Evolutionary conservation across 176 grass and related monocot genomes (phyloP), one percentile per base, ranked within the genome.

Genomic region (Lolium multiflorum): DNA sequence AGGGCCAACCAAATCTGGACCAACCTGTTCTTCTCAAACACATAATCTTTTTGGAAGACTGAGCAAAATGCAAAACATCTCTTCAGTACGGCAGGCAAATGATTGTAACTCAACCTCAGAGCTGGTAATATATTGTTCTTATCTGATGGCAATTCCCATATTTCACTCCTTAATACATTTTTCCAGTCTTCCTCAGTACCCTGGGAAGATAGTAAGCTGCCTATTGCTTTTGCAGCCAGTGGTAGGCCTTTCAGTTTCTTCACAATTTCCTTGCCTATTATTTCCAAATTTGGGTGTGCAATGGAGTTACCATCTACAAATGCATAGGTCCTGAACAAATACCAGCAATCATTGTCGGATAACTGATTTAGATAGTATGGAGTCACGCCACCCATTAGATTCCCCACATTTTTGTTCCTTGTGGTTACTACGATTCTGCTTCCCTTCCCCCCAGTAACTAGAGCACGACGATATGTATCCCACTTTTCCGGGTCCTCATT

Each of bases 31-130:
- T 86, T 94, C 48, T 89, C 77, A 78, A 94, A 97, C 24, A 89
- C 52, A 83, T 89, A 92, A 76, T 97, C 90, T 91, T 97, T 97
- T 39, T 89, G 90, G 78, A 92, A 97, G 14, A 94, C 78, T 24
- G 90, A 93, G 71, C 90, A 97, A 79, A 97, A 94, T 63, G 80
- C 90, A 89, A 94, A 97, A 71, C 95, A 97, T 72, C 64, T 89
- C 82, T 90, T 97, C 51, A 97, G 48, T 56, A 88, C 59, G 70
- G 88, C 37, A 49, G 95, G 92, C 38, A 97, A 83, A 78, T 97
- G 90, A 52, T 85, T 83, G 31, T 94, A 94, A 78, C 95, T 97
- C 84, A 97, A 88, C 77, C 81, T 84, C 69, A 97, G 89, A 88
- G 92, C 92, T 76, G 95, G 90, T 77, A 97, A 74, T 77, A 97